These are phyloP conservation scores for Drechslerella coelobrocha DNA, from an alignment of 2,329 filamentous ascomycete species.

Conservation along the genomic window DNA sequence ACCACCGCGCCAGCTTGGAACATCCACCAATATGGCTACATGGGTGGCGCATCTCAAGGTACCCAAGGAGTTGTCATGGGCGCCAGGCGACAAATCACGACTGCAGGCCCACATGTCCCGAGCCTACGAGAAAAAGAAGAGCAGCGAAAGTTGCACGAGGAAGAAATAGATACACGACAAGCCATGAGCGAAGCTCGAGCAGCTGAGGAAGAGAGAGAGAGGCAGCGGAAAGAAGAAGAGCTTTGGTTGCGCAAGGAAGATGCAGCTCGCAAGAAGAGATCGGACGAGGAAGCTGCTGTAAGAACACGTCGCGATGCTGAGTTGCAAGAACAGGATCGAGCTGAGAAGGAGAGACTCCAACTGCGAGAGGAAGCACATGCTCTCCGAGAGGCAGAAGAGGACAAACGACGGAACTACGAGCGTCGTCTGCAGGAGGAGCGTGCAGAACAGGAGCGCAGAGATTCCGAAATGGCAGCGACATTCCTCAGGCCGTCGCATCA, in stretches of 20 bases:
- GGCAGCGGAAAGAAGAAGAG: slow-evolving; percentile 61
- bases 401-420: slow-evolving; percentile 34
- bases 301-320: slow-evolving; percentile 59
- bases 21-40: slow-evolving; percentile 96
- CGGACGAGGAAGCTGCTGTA: slow-evolving; percentile 61
- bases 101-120: slow-evolving; percentile 77
- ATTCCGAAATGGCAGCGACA: slow-evolving; percentile 34
- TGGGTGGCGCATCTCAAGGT: slow-evolving; percentile 95
- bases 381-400: slow-evolving; percentile 38
- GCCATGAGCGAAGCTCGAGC: slow-evolving; percentile 61
- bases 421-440: slow-evolving; percentile 30
- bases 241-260: slow-evolving; percentile 57
- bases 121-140: slow-evolving; percentile 85
- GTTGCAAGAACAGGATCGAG: slow-evolving; percentile 61
- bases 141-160: slow-evolving; percentile 65
- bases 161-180: slow-evolving; percentile 65
- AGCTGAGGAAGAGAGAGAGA: slow-evolving; percentile 62
- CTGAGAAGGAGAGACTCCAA: slow-evolving; percentile 65
- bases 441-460: slow-evolving; percentile 42
- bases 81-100: slow-evolving; percentile 89
- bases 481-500: slow-evolving; percentile 14
- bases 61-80: slow-evolving; percentile 95
- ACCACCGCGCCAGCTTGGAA: slow-evolving; percentile 93
- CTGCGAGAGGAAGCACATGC: slow-evolving; percentile 62
- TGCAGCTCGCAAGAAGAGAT: slow-evolving; percentile 63